phyloP scores from a whole-genome alignment of 768 basidiomycete genomes.

The Mycena chlorophos region DNA sequence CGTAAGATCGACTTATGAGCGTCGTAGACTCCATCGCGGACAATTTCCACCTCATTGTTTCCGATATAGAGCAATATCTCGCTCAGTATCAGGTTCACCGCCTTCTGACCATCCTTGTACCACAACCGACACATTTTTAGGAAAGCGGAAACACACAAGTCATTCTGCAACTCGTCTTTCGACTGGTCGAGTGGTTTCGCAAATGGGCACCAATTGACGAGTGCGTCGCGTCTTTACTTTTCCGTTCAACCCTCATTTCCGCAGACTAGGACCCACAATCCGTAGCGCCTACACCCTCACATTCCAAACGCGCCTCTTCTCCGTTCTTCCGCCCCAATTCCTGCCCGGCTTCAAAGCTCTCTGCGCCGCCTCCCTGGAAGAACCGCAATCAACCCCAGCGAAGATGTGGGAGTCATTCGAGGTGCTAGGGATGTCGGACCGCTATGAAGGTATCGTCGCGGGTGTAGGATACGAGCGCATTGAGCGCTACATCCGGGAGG shows the following conservation, averaged over 20 bases:
- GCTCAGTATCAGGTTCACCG: conserved; percentile 55
- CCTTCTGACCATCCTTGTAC: background rate
- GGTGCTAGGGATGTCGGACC: conserved; percentile 71
- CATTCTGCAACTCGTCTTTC: conserved; percentile 55
- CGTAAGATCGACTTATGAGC: background rate
- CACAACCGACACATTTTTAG: conserved; percentile 30
- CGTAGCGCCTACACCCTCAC: conserved; percentile 60
- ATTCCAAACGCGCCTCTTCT: conserved; percentile 77
- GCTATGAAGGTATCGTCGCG: conserved; percentile 81
- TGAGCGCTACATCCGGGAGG: conserved; percentile 65
- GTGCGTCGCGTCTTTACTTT: conserved; percentile 38
- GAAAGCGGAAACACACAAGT: conserved; percentile 45
- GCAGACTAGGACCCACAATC: conserved; percentile 62
- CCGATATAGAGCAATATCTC: conserved; percentile 63
- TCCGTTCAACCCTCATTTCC: conserved; percentile 1
- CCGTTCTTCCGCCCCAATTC: conserved; percentile 68
- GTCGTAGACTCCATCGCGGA: conserved; percentile 61
- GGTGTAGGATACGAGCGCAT: conserved; percentile 87
- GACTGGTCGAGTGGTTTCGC: conserved; percentile 70
- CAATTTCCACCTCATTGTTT: conserved; percentile 56
- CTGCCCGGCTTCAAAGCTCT: conserved; percentile 67
- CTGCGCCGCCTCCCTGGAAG: conserved; percentile 41
- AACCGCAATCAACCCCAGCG: conserved; percentile 23
- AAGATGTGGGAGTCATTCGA: conserved; percentile 64
- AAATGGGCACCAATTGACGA: conserved; percentile 72